A percentile compares a stretch with the other conserved stretches of the same genome.
Conservation (phyloP, 2,329 filamentous ascomycete genomes). For the Epichloe gansuensis region DNA sequence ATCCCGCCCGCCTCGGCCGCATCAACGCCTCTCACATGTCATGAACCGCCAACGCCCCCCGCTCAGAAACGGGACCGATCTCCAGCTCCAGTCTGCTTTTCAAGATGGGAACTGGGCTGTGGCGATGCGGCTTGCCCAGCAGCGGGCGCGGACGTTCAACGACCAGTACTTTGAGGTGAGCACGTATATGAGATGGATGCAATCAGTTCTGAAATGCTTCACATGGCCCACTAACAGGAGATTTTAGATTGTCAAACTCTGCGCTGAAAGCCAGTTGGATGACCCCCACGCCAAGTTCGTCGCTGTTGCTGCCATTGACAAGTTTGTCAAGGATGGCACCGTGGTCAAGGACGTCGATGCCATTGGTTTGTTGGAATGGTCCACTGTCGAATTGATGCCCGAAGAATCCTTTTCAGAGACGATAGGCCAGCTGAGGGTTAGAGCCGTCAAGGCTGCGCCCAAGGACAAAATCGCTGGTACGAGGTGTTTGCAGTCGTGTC, state of each 20-base stretch:
- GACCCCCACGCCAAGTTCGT: constrained; percentile 32
- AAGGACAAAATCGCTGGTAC: constrained; percentile 29
- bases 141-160: constrained; percentile 34
- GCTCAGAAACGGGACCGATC: constrained; percentile 38
- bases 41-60: constrained; percentile 24
- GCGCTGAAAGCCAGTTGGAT: constrained; percentile 40
- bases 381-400: constrained; percentile 25
- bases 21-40: constrained; percentile 6
- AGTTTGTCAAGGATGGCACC: constrained; percentile 32
- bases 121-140: constrained; percentile 38
- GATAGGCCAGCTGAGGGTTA: constrained; percentile 35
- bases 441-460: constrained; percentile 40
- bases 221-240: constrained; percentile 2
- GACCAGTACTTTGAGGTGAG: constrained; percentile 43
- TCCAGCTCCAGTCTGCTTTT: constrained; percentile 43
- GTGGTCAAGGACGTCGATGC: constrained; percentile 35
- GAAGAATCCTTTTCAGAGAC: constrained; percentile 32
- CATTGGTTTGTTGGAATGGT: constrained; percentile 43
- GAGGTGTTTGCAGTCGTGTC: constrained; percentile 37
- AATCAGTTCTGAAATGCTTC: too few species aligned
- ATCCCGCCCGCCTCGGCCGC: neutral
- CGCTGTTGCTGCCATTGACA: constrained; percentile 31
- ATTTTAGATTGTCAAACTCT: constrained; percentile 31
- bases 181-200: neutral
- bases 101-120: constrained; percentile 39